phyloP scores from a whole-genome alignment of 345 rosid genomes.

The Cardamine resedifolia region DNA sequence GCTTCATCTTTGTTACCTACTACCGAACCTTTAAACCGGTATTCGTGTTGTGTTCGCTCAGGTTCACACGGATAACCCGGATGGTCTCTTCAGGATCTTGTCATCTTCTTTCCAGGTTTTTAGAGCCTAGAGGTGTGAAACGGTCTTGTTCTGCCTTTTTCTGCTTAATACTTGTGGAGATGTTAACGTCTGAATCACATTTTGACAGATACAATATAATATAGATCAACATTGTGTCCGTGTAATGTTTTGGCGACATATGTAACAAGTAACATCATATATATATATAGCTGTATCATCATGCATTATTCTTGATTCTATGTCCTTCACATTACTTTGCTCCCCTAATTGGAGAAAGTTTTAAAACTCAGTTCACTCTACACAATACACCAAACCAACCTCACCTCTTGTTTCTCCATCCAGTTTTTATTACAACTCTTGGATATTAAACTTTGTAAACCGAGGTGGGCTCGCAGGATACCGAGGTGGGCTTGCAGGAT shows the following conservation, averaged over 20 bases:
- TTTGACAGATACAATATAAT: slow-evolving; percentile 2
- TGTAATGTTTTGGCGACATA: slow-evolving; percentile 16
- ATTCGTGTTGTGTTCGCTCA: slow-evolving; percentile 20
- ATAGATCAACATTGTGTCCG: slow-evolving; percentile 3
- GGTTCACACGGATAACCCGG: slow-evolving; percentile 97
- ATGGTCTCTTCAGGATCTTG: slow-evolving; percentile 88
- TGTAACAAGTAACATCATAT: slow-evolving; percentile 15
- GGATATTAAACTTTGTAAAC: slow-evolving; percentile 28
- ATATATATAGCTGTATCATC: slow-evolving; percentile 15
- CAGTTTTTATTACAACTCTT: slow-evolving; percentile 21
- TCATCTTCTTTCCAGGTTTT: slow-evolving; percentile 69
- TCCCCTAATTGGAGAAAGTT: slow-evolving; percentile 11
- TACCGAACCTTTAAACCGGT: neutral
- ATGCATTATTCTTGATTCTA: slow-evolving; percentile 20
- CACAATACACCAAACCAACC: slow-evolving; percentile 1
- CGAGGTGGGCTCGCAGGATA: slow-evolving; percentile 22
- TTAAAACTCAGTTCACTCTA: slow-evolving; percentile 21
- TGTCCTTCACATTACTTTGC: slow-evolving; percentile 5
- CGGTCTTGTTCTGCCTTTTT: neutral
- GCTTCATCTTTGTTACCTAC: slow-evolving; percentile 8
- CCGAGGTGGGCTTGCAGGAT: neutral
- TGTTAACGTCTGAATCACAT: neutral
- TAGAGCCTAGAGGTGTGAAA: slow-evolving; percentile 30
- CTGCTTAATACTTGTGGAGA: neutral
- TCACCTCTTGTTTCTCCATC: neutral